Conservation (phyloP, 768 basidiomycete genomes). For the Tulasnella sp. region DNA sequence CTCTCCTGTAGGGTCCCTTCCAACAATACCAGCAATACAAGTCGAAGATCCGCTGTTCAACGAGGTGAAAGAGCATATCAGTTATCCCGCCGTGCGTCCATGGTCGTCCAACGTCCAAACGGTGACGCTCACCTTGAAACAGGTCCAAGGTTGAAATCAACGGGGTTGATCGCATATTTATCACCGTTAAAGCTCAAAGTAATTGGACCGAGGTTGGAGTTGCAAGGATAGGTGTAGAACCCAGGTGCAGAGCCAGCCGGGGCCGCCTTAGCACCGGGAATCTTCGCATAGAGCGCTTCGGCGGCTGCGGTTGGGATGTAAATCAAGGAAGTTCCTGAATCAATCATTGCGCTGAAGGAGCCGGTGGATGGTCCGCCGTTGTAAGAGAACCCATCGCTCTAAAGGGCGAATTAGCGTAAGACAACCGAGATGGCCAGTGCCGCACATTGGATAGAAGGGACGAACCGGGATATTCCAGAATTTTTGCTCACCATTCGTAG, state of each 20-base stretch:
- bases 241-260: background rate
- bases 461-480: background rate
- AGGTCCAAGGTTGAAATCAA: slow-evolving; percentile 16
- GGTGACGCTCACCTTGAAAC: background rate
- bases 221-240: slow-evolving; percentile 18
- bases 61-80: background rate
- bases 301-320: background rate
- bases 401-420: background rate
- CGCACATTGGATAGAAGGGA: no score
- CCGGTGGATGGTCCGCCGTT: background rate
- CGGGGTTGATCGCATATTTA: background rate
- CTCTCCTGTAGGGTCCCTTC: slow-evolving; percentile 11
- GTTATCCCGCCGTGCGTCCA: no score
- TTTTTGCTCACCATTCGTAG: background rate
- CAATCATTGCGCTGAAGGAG: slow-evolving; percentile 13
- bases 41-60: background rate
- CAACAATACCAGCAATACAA: slow-evolving; percentile 16
- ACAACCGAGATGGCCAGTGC: background rate
- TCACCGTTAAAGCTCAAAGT: background rate
- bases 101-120: background rate
- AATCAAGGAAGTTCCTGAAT: slow-evolving; percentile 14
- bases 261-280: slow-evolving; percentile 15
- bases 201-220: slow-evolving; percentile 4
- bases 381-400: background rate
- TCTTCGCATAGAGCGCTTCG: slow-evolving; percentile 5